Percentiles rank a stretch among this genome's conserved stretches.
Conservation (phyloP, 495 filamentous ascomycete species). For the Annulohypoxylon bovei region DNA sequence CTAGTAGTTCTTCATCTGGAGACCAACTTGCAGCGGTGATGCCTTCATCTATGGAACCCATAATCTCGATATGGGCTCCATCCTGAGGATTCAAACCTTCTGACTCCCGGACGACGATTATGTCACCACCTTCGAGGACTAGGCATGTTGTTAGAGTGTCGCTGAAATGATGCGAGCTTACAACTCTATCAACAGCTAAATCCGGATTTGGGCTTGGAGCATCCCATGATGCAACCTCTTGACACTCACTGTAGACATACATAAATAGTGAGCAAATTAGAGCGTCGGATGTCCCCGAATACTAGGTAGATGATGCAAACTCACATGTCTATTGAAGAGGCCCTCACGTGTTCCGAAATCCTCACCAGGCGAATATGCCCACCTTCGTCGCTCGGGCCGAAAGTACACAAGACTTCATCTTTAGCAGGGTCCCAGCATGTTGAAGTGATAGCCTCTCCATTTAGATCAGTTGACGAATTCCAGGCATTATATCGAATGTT, state of each 20-base stretch:
- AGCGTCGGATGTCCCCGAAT: conserved; percentile 21
- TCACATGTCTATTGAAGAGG: conserved; percentile 57
- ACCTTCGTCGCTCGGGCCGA: conserved; percentile 73
- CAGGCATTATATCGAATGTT: conserved; percentile 72
- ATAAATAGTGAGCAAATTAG: conserved; percentile 25
- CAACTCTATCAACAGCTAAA: conserved; percentile 72
- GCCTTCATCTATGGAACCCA: conserved; percentile 91
- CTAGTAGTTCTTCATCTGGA: conserved; percentile 90
- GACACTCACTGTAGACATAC: conserved; percentile 44
- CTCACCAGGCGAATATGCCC: conserved; percentile 73
- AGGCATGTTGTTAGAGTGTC: conserved; percentile 81
- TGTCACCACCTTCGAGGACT: conserved; percentile 89
- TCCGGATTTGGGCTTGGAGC: conserved; percentile 76
- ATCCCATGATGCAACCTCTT: conserved; percentile 85
- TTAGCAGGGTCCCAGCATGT: conserved; percentile 79
- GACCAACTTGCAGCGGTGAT: conserved; percentile 93
- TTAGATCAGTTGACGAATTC: conserved; percentile 56
- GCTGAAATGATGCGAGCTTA: conserved; percentile 83
- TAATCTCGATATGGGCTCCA: conserved; percentile 80
- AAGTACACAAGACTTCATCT: conserved; percentile 76
- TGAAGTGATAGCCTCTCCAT: conserved; percentile 65
- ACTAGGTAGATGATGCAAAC: conserved; percentile 45
- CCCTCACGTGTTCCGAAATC: conserved; percentile 52
- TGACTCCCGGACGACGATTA: conserved; percentile 82
- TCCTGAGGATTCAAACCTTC: conserved; percentile 58